These are phyloP conservation scores for Debaryomycetaceae sp. DNA, from an alignment of 1,139 yeast species.

Conservation along the genomic window DNA sequence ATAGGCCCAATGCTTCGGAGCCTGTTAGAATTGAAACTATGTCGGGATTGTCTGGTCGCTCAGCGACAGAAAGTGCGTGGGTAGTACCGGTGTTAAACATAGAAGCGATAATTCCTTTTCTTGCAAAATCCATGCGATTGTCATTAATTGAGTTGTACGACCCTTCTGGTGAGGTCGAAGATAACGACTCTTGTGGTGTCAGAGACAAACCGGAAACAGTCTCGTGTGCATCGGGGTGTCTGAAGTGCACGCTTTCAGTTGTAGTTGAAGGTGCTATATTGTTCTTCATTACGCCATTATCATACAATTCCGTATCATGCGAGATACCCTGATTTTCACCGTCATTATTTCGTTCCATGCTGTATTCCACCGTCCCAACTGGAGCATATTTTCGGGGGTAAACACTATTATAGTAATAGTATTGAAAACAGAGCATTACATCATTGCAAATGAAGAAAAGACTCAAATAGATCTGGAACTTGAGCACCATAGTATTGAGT, in stretches of 20 bases:
- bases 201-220: neutral
- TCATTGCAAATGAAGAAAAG: conserved; percentile 76
- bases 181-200: neutral
- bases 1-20: conserved; percentile 39
- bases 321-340: conserved; percentile 25
- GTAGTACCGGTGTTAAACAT: conserved; percentile 21
- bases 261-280: conserved; percentile 59
- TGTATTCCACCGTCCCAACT: neutral
- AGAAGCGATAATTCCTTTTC: conserved; percentile 14
- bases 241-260: neutral
- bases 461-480: conserved; percentile 75
- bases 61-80: conserved; percentile 18
- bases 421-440: conserved; percentile 67
- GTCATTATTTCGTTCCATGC: neutral
- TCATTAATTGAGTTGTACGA: conserved; percentile 26
- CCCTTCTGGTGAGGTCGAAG: conserved; percentile 14
- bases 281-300: conserved; percentile 31
- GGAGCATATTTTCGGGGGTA: conserved; percentile 21
- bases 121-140: conserved; percentile 10
- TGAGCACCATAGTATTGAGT: conserved; percentile 65
- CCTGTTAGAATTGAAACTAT: conserved; percentile 2
- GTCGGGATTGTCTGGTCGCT: neutral
- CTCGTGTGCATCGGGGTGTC: neutral
- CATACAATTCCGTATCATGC: conserved; percentile 33
- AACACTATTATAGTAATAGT: conserved; percentile 60